These are phyloP conservation scores for Wickerhamiella hasegawae DNA, from an alignment of 805 yeast species.

Conservation along the genomic window DNA sequence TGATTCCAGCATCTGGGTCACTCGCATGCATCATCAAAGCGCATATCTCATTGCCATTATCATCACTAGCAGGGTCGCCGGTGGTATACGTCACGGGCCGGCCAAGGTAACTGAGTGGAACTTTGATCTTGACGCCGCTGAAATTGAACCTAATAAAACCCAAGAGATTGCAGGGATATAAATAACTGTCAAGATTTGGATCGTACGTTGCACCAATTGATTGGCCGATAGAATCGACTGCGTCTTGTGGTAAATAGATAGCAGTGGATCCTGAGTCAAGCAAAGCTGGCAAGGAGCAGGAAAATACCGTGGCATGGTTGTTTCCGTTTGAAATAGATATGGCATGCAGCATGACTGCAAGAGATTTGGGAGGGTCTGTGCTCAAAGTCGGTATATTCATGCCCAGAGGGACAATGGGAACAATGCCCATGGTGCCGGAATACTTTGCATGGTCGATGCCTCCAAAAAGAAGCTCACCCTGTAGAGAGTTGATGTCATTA, in stretches of 20 bases:
- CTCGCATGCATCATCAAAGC: too few relatives aligned
- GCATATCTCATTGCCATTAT: constrained; percentile 8
- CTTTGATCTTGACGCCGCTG: constrained; percentile 3
- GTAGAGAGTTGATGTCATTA: constrained; percentile 17
- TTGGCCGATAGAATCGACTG: constrained; percentile 10
- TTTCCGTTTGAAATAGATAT: background rate
- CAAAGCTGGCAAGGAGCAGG: constrained; percentile 5
- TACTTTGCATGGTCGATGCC: constrained; percentile 51
- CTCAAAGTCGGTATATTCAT: background rate
- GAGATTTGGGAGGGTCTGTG: background rate
- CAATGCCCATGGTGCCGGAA: constrained; percentile 27
- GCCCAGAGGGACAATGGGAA: constrained; percentile 16
- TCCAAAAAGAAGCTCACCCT: constrained; percentile 37
- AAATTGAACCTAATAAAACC: constrained; percentile 3
- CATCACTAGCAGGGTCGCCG: constrained; percentile 6
- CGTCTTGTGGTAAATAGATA: constrained; percentile 12
- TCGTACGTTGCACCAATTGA: constrained; percentile 26
- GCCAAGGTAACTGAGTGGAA: background rate
- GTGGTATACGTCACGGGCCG: background rate
- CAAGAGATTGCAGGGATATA: background rate
- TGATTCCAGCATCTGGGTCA: too few relatives aligned
- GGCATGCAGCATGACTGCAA: constrained; percentile 1
- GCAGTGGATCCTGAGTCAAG: constrained; percentile 12
- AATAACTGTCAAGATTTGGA: constrained; percentile 21
- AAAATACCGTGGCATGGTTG: background rate